Conservation (phyloP, 148 eudicot genomes). For the Tetragonia tetragonoides region DNA sequence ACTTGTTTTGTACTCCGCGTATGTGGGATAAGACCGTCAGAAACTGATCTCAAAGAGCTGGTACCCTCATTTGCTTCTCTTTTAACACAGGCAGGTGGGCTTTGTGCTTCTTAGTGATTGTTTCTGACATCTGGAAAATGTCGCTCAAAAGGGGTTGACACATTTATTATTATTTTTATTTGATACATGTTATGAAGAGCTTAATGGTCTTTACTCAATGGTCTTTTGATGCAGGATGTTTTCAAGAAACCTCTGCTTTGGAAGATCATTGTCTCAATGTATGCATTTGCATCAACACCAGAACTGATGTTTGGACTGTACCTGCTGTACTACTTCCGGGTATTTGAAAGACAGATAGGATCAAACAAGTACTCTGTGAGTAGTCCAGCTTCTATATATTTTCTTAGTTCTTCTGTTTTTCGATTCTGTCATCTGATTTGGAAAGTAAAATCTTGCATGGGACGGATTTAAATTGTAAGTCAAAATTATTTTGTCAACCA, state of each 20-base stretch:
- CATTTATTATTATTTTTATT: no score
- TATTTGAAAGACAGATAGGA: constrained; percentile 97
- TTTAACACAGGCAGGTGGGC: background rate
- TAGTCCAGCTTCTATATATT: constrained; percentile 2
- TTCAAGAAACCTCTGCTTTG: constrained; percentile 74
- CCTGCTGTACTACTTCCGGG: constrained; percentile 87
- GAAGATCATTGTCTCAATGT: constrained; percentile 75
- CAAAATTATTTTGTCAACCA: constrained; percentile 1
- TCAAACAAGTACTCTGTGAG: constrained; percentile 93
- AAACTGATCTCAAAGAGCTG: no score
- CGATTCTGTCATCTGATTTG: background rate
- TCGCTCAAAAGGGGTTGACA: no score
- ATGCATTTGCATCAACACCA: constrained; percentile 84
- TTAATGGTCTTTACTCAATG: background rate
- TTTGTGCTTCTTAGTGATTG: no score
- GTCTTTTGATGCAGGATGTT: constrained; percentile 55
- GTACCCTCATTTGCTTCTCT: background rate
- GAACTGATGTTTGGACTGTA: constrained; percentile 86
- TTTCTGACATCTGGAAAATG: no score
- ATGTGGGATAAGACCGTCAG: no score
- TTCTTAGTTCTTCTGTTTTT: background rate
- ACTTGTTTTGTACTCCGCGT: no score
- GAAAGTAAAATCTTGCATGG: background rate
- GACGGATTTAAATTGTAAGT: background rate
- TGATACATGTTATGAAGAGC: no score